These are phyloP conservation scores for Helichrysum umbraculigerum DNA, from an alignment of 129 eudicot species.

Conservation along the genomic window DNA sequence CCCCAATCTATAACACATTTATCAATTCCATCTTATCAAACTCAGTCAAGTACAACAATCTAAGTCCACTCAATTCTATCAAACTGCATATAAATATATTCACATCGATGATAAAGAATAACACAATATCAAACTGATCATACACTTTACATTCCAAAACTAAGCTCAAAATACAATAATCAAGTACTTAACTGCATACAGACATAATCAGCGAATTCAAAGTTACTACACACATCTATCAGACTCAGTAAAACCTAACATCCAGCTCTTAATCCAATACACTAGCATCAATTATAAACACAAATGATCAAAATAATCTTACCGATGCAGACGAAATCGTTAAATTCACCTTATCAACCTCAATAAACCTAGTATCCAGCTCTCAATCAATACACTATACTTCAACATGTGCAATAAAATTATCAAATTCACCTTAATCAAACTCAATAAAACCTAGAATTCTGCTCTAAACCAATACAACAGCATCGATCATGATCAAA, in stretches of 20 bases:
- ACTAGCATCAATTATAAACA: background rate
- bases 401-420: background rate
- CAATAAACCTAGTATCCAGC: background rate
- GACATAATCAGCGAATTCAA: background rate
- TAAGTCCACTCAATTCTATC: background rate
- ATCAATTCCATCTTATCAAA: background rate
- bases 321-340: background rate
- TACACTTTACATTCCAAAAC: constrained; percentile 2
- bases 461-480: background rate
- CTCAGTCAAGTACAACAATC: background rate
- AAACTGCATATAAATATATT: background rate
- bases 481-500: background rate
- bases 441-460: background rate
- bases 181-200: background rate
- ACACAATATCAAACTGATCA: constrained; percentile 4
- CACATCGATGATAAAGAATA: background rate
- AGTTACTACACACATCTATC: background rate
- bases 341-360: background rate
- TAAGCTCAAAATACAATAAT: no score
- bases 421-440: constrained; percentile 8
- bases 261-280: background rate
- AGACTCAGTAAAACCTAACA: background rate
- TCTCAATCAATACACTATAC: constrained; percentile 2
- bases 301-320: background rate
- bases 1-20: background rate